Percentiles rank a stretch among this genome's conserved stretches.
Conservation (phyloP, 2,329 filamentous ascomycete genomes). For the Colletotrichum echinochloae region DNA sequence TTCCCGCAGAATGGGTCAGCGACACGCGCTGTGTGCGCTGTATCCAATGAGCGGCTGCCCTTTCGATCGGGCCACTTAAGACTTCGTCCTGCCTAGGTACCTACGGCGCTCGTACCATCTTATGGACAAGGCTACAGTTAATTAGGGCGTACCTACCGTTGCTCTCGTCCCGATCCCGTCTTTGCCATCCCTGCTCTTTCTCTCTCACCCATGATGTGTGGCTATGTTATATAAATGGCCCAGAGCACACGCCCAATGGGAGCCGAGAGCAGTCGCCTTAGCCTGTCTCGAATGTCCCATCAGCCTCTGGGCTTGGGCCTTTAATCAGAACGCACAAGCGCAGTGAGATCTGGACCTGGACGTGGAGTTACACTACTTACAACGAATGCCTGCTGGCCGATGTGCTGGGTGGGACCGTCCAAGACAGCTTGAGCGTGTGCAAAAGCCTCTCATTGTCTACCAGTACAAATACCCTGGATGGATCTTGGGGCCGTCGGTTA, state of each 20-base stretch:
- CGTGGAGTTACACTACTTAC: background rate
- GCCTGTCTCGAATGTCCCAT: slow-evolving; percentile 37
- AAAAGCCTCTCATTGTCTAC: background rate
- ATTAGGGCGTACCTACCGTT: slow-evolving; percentile 5
- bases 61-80: background rate
- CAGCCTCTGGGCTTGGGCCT: slow-evolving; percentile 30
- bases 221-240: slow-evolving; percentile 21
- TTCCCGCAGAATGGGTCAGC: background rate
- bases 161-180: slow-evolving; percentile 25
- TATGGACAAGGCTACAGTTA: slow-evolving; percentile 11
- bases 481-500: background rate
- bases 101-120: slow-evolving; percentile 11
- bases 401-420: too few relatives aligned
- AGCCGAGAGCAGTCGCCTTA: slow-evolving; percentile 17
- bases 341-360: slow-evolving; percentile 12
- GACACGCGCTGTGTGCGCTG: slow-evolving; percentile 3
- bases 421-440: background rate
- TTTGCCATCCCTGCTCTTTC: slow-evolving; percentile 25
- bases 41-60: background rate
- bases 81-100: background rate
- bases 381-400: background rate
- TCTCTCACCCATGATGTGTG: too few relatives aligned
- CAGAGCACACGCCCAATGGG: slow-evolving; percentile 33
- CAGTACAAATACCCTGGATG: background rate
- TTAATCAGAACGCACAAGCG: slow-evolving; percentile 38